Evolutionary conservation across 495 filamentous ascomycete species (phyloP), one percentile per base, ranked within the genome.

Genomic region (Penicillium chermesinum): DNA sequence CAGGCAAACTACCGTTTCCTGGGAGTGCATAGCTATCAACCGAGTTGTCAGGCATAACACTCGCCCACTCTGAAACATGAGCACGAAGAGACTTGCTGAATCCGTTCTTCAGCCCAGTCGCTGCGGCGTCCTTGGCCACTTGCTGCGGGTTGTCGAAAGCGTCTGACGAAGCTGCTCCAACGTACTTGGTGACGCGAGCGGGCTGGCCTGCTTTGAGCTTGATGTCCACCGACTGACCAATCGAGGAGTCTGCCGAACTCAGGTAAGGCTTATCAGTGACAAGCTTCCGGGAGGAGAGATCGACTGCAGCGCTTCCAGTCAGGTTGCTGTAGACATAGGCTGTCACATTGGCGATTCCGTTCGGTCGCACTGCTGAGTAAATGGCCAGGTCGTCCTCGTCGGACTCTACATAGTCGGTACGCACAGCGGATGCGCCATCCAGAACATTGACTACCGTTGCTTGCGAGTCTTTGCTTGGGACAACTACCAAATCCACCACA

Each of bases 91-190:
- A 72, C n/a, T 46, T 34, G n/a, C 55, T 39, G 39, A 71, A 84
- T 1, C 82, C 82, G 12, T 57, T 65, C 1, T 47, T 48, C 39
- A 70, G 53, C 3, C 62, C 81, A 4, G 61, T 53, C 15, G 61
- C 53, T 3, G 66, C 70, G 14, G 79, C 80, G 22, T 64, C 51
- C 41, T 70, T 70, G 8, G 82, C 82, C 0, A 72, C 69, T 12
- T 57, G 38, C 50, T 77, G 62, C 1, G 82, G 78, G 36, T 82
- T 62, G 0, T 58, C 43, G 56, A 82, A 84, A 3, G 79, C 80
- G 58, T 84, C 82, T 0, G 74, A 71, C 0, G 80, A 81, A n/a
- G 82, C 82, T 16, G 57, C 75, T 35, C 82, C 82, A 35, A 85
- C 70, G 42, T 67, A 84, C 47, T 85, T 85, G 21, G 68, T 75